phyloP scores from a whole-genome alignment of 352 stramenopile genomes.

The Elongisporangium senticosum region DNA sequence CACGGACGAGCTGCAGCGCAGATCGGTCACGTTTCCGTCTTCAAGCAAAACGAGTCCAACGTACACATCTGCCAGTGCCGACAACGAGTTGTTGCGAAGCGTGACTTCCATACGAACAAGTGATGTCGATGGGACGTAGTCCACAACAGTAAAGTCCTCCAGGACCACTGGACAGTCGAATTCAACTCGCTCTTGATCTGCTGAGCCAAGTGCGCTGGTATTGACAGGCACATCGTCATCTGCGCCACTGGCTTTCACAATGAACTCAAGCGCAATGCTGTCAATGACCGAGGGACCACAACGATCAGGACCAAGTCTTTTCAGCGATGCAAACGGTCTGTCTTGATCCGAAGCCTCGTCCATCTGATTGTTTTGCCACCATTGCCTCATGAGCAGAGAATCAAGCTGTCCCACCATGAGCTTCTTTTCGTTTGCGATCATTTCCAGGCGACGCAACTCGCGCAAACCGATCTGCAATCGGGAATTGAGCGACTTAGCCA shows the following conservation, averaged over 20 bases:
- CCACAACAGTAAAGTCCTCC: slow-evolving; percentile 23
- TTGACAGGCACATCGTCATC: neutral
- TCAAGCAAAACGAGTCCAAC: slow-evolving; percentile 11
- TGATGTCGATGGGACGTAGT: slow-evolving; percentile 31
- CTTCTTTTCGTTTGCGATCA: slow-evolving; percentile 38
- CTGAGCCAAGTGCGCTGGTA: neutral
- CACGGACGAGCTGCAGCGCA: slow-evolving; percentile 18
- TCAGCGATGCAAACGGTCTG: neutral
- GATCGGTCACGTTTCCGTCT: slow-evolving; percentile 6
- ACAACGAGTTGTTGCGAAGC: slow-evolving; percentile 20
- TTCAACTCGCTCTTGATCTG: neutral
- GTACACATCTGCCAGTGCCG: slow-evolving; percentile 17
- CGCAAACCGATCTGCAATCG: slow-evolving; percentile 29
- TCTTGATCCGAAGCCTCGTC: neutral
- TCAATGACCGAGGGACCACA: neutral
- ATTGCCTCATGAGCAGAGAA: slow-evolving; percentile 24
- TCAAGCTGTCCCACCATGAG: slow-evolving; percentile 23
- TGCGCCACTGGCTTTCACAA: neutral
- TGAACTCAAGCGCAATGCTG: neutral
- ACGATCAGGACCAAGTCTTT: neutral
- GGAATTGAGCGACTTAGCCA: slow-evolving; percentile 35
- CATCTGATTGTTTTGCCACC: slow-evolving; percentile 12
- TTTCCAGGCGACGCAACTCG: slow-evolving; percentile 31
- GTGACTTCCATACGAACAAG: slow-evolving; percentile 24
- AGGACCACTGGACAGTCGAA: slow-evolving; percentile 18